Evolutionary conservation across 1,139 yeast genomes (phyloP), one percentile per base, ranked within the genome.

Genomic region (Pichia sp.): DNA sequence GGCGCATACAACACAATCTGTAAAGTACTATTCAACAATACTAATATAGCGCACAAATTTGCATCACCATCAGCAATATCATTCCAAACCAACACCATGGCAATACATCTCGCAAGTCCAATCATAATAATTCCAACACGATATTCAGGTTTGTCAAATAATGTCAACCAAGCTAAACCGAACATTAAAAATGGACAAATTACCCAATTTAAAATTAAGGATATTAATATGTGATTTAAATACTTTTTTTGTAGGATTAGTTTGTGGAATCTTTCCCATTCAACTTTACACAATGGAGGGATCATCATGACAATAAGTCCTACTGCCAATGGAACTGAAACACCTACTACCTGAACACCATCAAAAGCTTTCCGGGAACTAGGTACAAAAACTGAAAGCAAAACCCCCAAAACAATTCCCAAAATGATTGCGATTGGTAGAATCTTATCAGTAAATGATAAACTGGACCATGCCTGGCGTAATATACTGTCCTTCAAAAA

Each of bases 1-100:
- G 82, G 82, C 1, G 80, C 80, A 54, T 70, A 76, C 20, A 77
- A 61, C 1, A 70, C 66, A 43, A 77, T 64, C 53, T 77, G 83
- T 28, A 77, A 53, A 36, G 75, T 38, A 40, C 78, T 70, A 56
- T 77, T 77, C 35, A 75, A 53, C 8, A 75, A 61, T 1, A 77
- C 81, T 19, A 76, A 50, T 8, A 74, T 55, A 4, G 78, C 79
- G 59, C 83, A 77, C 39, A 73, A 60, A 28, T 66, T 65, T 37
- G 60, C 58, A 51, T 75, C 78, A 5, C 82, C 83, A 14, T 62
- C 68, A 2, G 80, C 76, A 16, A 77, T 62, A 20, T 72, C 70
- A 52, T 73, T 76, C 83, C 82, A 77, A n/a, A 76, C 57, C 36
- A 77, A 58, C 1, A 76, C 80, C 82, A 77, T 77, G 23, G 82